Base-by-base conservation (phyloP, 2,329 filamentous ascomycete species). In the Pseudogymnoascus pannorum region DNA sequence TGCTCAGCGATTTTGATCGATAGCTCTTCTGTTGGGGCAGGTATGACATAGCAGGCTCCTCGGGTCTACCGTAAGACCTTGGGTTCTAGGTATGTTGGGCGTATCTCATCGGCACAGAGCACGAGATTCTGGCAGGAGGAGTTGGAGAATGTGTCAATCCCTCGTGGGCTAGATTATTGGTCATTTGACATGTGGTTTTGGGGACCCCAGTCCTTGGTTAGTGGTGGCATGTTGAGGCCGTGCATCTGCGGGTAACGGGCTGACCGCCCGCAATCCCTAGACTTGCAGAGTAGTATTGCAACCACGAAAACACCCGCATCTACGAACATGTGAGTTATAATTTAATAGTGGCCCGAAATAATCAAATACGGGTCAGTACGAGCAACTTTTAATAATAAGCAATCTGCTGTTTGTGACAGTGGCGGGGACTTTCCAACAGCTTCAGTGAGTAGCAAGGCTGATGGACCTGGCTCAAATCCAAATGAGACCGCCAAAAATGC, bases 181-280 rank as follows among this genome's bases (percentile, higher is more conserved):
- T 54, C 48, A 54, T 54, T 54, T 54, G 48, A 54, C 48, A 54
- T 54, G 48, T 54, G 48, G 48, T 54, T 20, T 26, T 31, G 26
- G 48, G 44, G 48, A 54, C 48, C 48, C 48, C 48, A 54, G 48
- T 54, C 31, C 48, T 54, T 54, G 16, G 48, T 31, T 54, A 31
- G 48, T 54, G 26, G 48, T 54, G 48, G 48, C 48, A 54, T 18
- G 48, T 54, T 54, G 48, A 4, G 26, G 24, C 48, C 48, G 48
- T 54, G 48, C 44, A 54, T 54, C 18, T 11, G 44, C 26, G 48
- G 48, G 48, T 51, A 51, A 29, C 44, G 44, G 48, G 20, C 48
- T 31, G 48, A 54, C 48, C 48, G 48, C 48, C 48, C 48, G 26
- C 48, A 54, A 31, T 31, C 26, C 8, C n/a, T 54, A 9, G 8